phyloP scores from a whole-genome alignment of 306 rosid genomes.

The Casuarina equisetifolia region DNA sequence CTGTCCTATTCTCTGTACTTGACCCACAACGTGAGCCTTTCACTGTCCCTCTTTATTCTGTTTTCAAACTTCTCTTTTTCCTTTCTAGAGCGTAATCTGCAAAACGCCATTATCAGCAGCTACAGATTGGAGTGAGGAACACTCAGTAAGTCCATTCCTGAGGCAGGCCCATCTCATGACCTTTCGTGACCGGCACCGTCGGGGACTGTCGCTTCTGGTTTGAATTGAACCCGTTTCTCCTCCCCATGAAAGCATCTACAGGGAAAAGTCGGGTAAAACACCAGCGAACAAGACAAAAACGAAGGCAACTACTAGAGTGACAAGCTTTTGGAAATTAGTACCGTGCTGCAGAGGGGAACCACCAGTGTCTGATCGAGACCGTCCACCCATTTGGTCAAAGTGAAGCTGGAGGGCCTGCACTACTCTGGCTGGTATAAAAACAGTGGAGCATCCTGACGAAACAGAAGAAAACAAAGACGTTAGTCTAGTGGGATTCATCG shows the following conservation, averaged over 20 bases:
- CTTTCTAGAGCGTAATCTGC: no score
- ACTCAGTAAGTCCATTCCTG: constrained; percentile 85
- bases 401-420: constrained; percentile 83
- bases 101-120: no score
- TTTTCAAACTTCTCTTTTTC: no score
- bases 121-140: no score
- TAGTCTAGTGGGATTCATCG: constrained; percentile 3
- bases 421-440: constrained; percentile 86
- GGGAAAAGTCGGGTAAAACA: not conserved
- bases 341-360: constrained; percentile 48
- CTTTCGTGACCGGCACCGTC: constrained; percentile 28
- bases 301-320: not conserved
- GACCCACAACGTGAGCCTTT: no score
- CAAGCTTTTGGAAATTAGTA: constrained; percentile 21
- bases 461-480: not conserved
- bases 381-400: constrained; percentile 63
- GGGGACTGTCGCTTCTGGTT: constrained; percentile 33
- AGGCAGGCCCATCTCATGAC: constrained; percentile 60
- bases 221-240: constrained; percentile 40
- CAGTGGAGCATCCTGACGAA: constrained; percentile 52
- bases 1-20: no score
- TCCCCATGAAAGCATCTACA: constrained; percentile 38
- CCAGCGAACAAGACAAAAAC: not conserved
- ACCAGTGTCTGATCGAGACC: constrained; percentile 45
- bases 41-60: no score